Evolutionary conservation across 179 eudicot species (phyloP).

Genomic region (Nepenthes alata): DNA sequence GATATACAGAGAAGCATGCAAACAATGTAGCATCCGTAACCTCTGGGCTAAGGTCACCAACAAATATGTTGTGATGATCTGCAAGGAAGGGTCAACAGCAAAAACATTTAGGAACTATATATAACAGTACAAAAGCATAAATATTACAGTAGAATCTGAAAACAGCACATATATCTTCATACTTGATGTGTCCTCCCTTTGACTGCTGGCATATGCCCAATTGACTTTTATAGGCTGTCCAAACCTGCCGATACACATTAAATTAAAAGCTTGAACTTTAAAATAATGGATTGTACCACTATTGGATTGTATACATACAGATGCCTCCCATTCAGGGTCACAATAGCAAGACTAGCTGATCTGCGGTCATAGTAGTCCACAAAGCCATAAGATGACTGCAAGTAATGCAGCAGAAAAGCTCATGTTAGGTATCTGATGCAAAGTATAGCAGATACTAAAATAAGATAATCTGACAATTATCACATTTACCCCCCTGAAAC

Average conservation of each 20-base stretch:
- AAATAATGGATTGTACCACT: neutral
- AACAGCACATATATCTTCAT: constrained; percentile 7
- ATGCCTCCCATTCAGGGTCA: constrained; percentile 32
- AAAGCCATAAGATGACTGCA: constrained; percentile 42
- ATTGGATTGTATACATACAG: constrained; percentile 18
- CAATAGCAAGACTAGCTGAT: constrained; percentile 31
- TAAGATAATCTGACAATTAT: too few species aligned
- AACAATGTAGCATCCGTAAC: constrained; percentile 45
- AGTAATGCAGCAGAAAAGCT: neutral
- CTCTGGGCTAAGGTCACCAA: constrained; percentile 51
- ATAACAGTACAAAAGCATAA: neutral
- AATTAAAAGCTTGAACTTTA: neutral
- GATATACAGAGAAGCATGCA: constrained; percentile 38
- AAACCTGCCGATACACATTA: constrained; percentile 17
- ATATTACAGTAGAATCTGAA: neutral
- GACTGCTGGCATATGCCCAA: constrained; percentile 42
- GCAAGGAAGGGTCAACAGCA: constrained; percentile 8
- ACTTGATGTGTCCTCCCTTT: constrained; percentile 40
- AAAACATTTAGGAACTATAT: neutral
- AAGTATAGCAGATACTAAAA: too few species aligned
- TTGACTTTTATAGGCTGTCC: constrained; percentile 39
- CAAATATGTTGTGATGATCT: constrained; percentile 88
- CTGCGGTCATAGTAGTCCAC: constrained; percentile 38
- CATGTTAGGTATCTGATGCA: too few species aligned
- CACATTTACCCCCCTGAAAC: too few species aligned